Percentiles rank a stretch among this genome's conserved stretches.
Evolutionary conservation across 2,329 filamentous ascomycete genomes (phyloP).

Genomic region (Alternaria arborescens): DNA sequence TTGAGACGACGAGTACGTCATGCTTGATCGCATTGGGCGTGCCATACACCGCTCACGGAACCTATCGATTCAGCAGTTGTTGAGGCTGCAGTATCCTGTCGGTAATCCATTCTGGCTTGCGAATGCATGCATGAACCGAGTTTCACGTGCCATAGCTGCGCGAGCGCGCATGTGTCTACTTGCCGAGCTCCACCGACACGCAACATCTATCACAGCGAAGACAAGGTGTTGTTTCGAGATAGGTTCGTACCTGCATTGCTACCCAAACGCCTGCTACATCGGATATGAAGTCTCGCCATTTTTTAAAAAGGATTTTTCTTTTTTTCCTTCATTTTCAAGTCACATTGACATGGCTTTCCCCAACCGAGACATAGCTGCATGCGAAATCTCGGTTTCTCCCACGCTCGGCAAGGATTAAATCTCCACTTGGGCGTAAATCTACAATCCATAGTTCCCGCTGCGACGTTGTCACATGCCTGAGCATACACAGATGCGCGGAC

Average conservation of each 20-base stretch:
- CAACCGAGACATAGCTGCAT: slow-evolving; percentile 4
- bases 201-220: slow-evolving; percentile 6
- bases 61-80: slow-evolving; percentile 6
- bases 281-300: not conserved
- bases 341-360: slow-evolving; percentile 2
- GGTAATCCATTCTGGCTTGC: slow-evolving; percentile 4
- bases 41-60: not conserved
- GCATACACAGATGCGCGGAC: slow-evolving; percentile 11
- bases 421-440: slow-evolving; percentile 12
- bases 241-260: slow-evolving; percentile 19
- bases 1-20: slow-evolving; percentile 4
- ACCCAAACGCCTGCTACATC: slow-evolving; percentile 11
- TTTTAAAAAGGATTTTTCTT: not conserved
- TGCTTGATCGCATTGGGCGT: not conserved
- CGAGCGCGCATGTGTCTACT: slow-evolving; percentile 1
- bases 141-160: slow-evolving; percentile 13
- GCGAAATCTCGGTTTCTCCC: slow-evolving; percentile 7
- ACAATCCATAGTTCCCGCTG: slow-evolving; percentile 5
- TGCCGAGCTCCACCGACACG: slow-evolving; percentile 17
- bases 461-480: slow-evolving; percentile 7
- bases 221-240: slow-evolving; percentile 4
- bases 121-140: slow-evolving; percentile 7
- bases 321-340: slow-evolving; percentile 2
- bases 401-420: slow-evolving; percentile 4
- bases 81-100: not conserved